Conservation (phyloP, 345 rosid species). For the Noccaea caerulescens region DNA sequence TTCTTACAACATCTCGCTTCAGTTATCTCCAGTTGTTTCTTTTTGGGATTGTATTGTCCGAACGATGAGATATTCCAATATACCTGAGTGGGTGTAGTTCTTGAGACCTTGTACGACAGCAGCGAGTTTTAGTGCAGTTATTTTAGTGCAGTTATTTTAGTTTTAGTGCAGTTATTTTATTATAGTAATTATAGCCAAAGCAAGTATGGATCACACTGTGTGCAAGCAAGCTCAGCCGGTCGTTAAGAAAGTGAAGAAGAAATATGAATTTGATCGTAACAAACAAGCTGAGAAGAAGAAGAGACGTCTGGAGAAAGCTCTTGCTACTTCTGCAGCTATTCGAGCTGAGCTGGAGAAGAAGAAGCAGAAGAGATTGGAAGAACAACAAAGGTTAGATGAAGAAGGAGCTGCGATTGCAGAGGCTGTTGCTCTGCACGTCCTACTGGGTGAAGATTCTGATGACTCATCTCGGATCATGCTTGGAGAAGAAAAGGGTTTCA, state of each 20-base stretch:
- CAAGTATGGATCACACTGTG: conserved; percentile 67
- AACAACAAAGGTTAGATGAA: conserved; percentile 94
- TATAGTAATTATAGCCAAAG: conserved; percentile 33
- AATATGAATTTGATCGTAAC: conserved; percentile 77
- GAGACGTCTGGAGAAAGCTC: conserved; percentile 90
- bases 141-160: conserved; percentile 46
- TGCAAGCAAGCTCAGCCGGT: conserved; percentile 72
- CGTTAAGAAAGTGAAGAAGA: conserved; percentile 79
- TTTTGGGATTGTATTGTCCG: conserved; percentile 97
- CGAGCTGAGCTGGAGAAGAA: conserved; percentile 79
- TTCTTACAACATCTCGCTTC: conserved; percentile 66
- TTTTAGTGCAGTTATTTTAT: conserved; percentile 46
- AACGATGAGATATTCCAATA: conserved; percentile 93
- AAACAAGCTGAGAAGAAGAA: conserved; percentile 91
- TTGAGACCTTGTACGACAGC: conserved; percentile 38
- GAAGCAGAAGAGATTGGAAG: conserved; percentile 89
- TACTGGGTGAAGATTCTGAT: conserved; percentile 88
- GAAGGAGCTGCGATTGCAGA: conserved; percentile 99
- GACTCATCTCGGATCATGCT: conserved; percentile 64
- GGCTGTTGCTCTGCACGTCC: conserved; percentile 92
- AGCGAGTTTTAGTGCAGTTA: conserved; percentile 49
- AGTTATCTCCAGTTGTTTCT: conserved; percentile 88
- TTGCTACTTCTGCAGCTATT: conserved; percentile 87
- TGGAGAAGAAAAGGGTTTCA: conserved; percentile 53
- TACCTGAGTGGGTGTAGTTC: conserved; percentile 99